These are phyloP conservation scores for Arthroderma sp. DNA, from an alignment of 2,329 filamentous ascomycete genomes.

Conservation along the genomic window DNA sequence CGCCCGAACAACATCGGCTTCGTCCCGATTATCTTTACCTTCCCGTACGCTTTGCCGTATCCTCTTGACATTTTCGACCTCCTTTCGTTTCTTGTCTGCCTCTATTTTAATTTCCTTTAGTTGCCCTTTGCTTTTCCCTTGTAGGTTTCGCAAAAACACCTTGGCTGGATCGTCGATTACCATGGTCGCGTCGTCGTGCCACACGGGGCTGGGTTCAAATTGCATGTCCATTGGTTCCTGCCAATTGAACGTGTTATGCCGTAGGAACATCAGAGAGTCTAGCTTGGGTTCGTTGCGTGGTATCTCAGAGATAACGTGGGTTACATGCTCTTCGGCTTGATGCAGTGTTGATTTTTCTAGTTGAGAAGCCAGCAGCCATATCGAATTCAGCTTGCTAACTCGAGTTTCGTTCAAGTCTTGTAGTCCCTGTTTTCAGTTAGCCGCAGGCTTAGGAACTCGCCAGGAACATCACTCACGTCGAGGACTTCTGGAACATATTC, in stretches of 20 bases:
- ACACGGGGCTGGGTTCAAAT: slow-evolving; percentile 91
- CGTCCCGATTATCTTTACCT: slow-evolving; percentile 77
- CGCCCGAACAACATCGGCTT: slow-evolving; percentile 70
- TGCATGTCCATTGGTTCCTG: slow-evolving; percentile 71
- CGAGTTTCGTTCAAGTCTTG: slow-evolving; percentile 89
- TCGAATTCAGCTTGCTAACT: slow-evolving; percentile 64
- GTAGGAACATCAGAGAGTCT: slow-evolving; percentile 96
- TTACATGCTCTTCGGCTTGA: slow-evolving; percentile 57
- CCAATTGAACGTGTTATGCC: slow-evolving; percentile 73
- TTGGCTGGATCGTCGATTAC: slow-evolving; percentile 76
- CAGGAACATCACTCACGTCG: slow-evolving; percentile 46
- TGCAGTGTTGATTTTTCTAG: slow-evolving; percentile 70
- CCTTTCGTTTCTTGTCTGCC: slow-evolving; percentile 70
- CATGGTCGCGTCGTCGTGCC: slow-evolving; percentile 87
- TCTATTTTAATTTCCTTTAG: slow-evolving; percentile 68
- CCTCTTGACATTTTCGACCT: slow-evolving; percentile 65
- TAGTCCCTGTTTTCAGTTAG: slow-evolving; percentile 38
- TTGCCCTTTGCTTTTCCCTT: slow-evolving; percentile 79
- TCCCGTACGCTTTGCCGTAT: slow-evolving; percentile 64
- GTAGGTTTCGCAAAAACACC: slow-evolving; percentile 78
- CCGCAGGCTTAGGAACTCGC: neutral
- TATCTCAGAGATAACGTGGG: slow-evolving; percentile 66
- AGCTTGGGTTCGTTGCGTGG: slow-evolving; percentile 74
- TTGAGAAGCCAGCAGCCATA: slow-evolving; percentile 70
- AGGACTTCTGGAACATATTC: slow-evolving; percentile 90